Base-by-base conservation (phyloP, 495 filamentous ascomycete genomes). In the Daldinia grandis region DNA sequence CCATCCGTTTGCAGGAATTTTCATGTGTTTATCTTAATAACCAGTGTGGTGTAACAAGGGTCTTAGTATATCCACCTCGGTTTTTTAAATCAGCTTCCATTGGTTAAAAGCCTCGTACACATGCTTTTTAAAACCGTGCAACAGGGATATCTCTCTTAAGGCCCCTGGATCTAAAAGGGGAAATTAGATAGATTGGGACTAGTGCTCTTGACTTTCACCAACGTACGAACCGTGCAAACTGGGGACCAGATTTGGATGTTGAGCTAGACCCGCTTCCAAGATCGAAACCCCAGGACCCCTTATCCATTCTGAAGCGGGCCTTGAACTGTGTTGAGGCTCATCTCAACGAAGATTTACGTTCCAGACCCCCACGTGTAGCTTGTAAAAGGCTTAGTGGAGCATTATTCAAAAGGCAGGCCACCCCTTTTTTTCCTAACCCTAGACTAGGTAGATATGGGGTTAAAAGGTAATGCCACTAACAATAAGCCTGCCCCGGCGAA, bases 301-400 rank as follows among this genome's bases (percentile, higher is more conserved):
- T 72, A 64, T 72, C 53, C 27, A 28, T 28, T 40, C 17, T 42
- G 3, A 25, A 33, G 53, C 42, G 58, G 51, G 56, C 44, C 54
- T 31, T 31, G 40, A 31, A 42, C 31, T 68, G 63, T 31, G 59
- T 73, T 73, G 70, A 73, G 70, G 60, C 60, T 65, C 57, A 53
- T 64, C 70, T 68, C 70, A 68, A 73, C 61, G 65, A 73, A 68
- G 60, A 72, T 68, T 44, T 47, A 21, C 59, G 30, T 62, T 62
- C 70, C 64, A 66, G 57, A 62, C 60, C 70, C 64, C 70, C 70
- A 73, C 70, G 64, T 64, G 69, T 68, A 65, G 58, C 54, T 47
- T 35, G 64, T 62, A 53, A 64, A 49, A 72, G 69, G 21, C 17
- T 63, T 60, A 54, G 64, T 64, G 69, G 62, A 59, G 57, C 42